Base-by-base conservation (phyloP, 2,329 filamentous ascomycete species). In the Cryphonectria carpinicola region DNA sequence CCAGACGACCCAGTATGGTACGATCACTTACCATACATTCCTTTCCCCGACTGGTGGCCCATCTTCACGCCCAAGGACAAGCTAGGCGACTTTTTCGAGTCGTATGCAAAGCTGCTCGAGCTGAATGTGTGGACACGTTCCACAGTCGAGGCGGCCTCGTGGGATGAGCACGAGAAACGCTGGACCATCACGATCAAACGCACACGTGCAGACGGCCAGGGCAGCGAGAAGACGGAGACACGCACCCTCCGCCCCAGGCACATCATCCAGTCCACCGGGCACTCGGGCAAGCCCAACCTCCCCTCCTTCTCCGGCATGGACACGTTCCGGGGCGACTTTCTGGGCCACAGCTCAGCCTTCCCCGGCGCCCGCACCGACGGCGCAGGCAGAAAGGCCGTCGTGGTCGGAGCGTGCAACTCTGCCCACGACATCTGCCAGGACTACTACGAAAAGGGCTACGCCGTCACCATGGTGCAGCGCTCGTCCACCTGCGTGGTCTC, bases 341-440 rank as follows among this genome's bases (percentile, higher is more conserved):
- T 92, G 10, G 88, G 87, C 72, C 91, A 93, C 71, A 90, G 89
- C 0, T 87, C 88, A 0, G 84, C 88, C 2, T 90, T 90, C 73
- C 79, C 82, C 0, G 89, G 88, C 0, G 87, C 88, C 0, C 77
- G 79, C 3, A 77, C 82, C 0, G 77, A 83, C 2, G 79, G 82
- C 19, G 78, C 82, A 25, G 85, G 85, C 1, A 90, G 89, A 76
- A 90, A 87, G 72, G 90, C 88, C 0, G 80, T 92, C 1, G 86
- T 93, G 0, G 83, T 93, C 0, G 91, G 91, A 1, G 89, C 87
- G 1, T 91, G 90, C 78, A 93, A 92, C 78, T 91, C 89, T 0
- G 89, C 84, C 7, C 89, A 92, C 74, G 91, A 93, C 73, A 92
- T 92, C 69, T 87, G 89, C 0, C 90, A 92, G 70, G 89, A 92